These are phyloP conservation scores for Lupinus albus DNA, from an alignment of 306 rosid species.

Conservation along the genomic window DNA sequence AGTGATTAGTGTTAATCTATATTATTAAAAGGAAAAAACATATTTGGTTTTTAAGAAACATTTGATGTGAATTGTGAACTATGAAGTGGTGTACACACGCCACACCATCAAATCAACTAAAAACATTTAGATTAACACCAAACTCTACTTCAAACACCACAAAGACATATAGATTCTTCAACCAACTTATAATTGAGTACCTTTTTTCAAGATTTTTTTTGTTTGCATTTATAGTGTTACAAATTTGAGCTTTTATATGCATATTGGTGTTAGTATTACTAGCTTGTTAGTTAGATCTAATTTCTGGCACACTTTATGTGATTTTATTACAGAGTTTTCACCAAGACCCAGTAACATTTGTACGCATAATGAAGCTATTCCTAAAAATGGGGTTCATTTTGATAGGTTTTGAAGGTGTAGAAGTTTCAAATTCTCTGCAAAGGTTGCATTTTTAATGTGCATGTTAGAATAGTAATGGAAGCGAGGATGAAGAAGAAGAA, in stretches of 20 bases:
- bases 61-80: too few species aligned
- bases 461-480: conserved; percentile 48
- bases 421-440: background rate
- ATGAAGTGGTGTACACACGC: too few species aligned
- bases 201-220: background rate
- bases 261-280: background rate
- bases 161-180: conserved; percentile 3
- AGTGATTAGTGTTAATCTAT: too few species aligned
- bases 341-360: conserved; percentile 29
- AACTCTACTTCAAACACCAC: background rate
- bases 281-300: conserved; percentile 45
- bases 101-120: conserved; percentile 47
- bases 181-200: conserved; percentile 17
- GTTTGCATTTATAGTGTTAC: conserved; percentile 30
- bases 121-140: conserved; percentile 11
- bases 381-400: conserved; percentile 33
- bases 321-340: background rate
- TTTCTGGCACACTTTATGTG: conserved; percentile 9
- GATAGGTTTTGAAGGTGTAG: conserved; percentile 14
- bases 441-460: conserved; percentile 26
- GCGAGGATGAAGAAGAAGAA: conserved; percentile 68
- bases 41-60: too few species aligned
- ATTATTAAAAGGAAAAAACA: too few species aligned
- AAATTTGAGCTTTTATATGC: conserved; percentile 1
- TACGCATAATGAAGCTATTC: conserved; percentile 17